Base-by-base conservation (phyloP, 768 basidiomycete species). In the Psilocybe subaeruginosa region DNA sequence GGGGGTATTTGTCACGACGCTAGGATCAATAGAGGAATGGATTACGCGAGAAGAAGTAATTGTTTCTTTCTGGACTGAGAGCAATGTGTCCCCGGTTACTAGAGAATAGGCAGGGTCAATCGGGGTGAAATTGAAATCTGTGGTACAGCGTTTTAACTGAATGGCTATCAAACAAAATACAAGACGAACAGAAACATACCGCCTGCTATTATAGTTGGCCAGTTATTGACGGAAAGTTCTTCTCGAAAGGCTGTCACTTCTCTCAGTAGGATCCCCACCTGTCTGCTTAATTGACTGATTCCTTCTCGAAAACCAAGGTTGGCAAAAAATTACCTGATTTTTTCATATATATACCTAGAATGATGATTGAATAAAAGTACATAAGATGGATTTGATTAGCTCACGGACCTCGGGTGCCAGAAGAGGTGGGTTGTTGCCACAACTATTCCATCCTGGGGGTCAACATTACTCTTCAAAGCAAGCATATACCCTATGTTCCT, bases 111-210 rank as follows among this genome's bases (percentile, higher is more conserved):
- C 85, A 4, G 92, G 80, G 69, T 96, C 95, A 63, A 81, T 82
- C 0, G 97, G 97, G 12, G 86, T 74, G 56, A 93, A 92, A 73
- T 98, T 99, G 77, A 97, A 95, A 73, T 99, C 96, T 96, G 56
- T 6, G 46, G 16, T 16, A 48, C 17, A 11, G 17, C 17, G 35
- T 31, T 54, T 27, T 29, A 19, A 47, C 30, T 29, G 19, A 41
- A 14, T 39, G 0, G 30, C 43, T 31, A 27, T 50, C 16, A 17
- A 43, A 14, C 19, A 27, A 16, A 8, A 17, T 8, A 29, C 30
- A 14, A 12, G 48, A 19, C 30, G 23, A 23, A 23, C 8, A 47
- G 51, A 9, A 23, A 35, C 75, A 68, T 70, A 93, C 96, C 95
- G 71, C 96, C 96, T 0, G 91, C 86, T 41, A 97, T 77, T 58